Conservation (phyloP, 495 filamentous ascomycete species). For the Clavariopsis aquatica region DNA sequence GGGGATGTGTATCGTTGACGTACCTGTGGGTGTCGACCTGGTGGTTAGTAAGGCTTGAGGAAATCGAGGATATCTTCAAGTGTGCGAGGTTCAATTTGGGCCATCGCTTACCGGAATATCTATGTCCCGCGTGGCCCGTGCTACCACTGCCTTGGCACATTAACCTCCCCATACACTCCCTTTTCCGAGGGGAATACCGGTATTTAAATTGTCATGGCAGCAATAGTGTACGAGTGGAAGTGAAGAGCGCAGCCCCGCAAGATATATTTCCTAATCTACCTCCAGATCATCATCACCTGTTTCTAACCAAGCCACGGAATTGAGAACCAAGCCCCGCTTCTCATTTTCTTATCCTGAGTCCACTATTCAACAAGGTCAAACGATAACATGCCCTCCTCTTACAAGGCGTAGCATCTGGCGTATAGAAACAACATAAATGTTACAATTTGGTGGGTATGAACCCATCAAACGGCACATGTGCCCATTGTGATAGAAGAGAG, state of each 20-base stretch:
- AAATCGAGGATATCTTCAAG: neutral
- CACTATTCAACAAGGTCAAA: neutral
- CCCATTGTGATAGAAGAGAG: neutral
- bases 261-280: no score
- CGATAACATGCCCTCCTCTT: neutral
- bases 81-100: neutral
- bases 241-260: no score
- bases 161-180: no score
- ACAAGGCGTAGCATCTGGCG: neutral
- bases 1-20: neutral
- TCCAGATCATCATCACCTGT: no score
- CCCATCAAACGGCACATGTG: neutral
- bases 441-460: neutral
- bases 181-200: no score
- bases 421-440: neutral
- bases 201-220: no score
- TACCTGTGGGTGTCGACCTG: constrained; percentile 1
- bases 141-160: neutral
- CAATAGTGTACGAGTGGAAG: no score
- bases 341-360: constrained; percentile 2
- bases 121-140: neutral
- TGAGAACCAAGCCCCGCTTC: neutral
- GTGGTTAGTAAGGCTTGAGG: constrained; percentile 9
- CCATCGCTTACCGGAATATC: neutral
- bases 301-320: no score